A percentile compares a stretch with the other conserved stretches of the same genome.
Evolutionary conservation across 495 filamentous ascomycete species (phyloP).

Genomic region (Penicillium riverlandense): DNA sequence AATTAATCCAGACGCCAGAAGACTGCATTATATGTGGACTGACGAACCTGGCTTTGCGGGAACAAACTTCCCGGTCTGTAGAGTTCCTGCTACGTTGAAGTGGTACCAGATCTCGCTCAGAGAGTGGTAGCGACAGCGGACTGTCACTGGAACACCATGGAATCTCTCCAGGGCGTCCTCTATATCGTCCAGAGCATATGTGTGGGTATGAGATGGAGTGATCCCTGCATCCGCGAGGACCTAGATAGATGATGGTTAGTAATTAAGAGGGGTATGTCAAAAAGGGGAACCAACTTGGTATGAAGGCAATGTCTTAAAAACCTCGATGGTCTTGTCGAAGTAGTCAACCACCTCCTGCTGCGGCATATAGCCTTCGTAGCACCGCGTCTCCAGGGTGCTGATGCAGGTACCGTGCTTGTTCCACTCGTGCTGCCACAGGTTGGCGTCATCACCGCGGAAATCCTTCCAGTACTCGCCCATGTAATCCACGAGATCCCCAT

Average conservation of each 20-base stretch:
- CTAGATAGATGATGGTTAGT: slow-evolving; percentile 8
- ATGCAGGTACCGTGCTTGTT: slow-evolving; percentile 68
- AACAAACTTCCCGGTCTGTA: slow-evolving; percentile 71
- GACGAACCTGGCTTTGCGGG: slow-evolving; percentile 49
- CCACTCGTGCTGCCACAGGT: slow-evolving; percentile 84
- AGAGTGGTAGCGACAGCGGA: slow-evolving; percentile 53
- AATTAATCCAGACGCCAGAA: not conserved
- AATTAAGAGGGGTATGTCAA: not conserved
- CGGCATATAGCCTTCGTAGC: slow-evolving; percentile 60
- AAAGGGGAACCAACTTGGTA: slow-evolving; percentile 25
- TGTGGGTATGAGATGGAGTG: slow-evolving; percentile 32
- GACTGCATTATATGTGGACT: not conserved
- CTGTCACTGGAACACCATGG: slow-evolving; percentile 59
- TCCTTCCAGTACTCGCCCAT: slow-evolving; percentile 80
- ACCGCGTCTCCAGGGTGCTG: slow-evolving; percentile 57
- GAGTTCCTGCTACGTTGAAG: slow-evolving; percentile 69
- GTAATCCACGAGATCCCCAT: slow-evolving; percentile 55
- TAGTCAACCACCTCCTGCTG: slow-evolving; percentile 56
- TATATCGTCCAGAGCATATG: slow-evolving; percentile 58
- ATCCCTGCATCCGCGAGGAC: slow-evolving; percentile 44
- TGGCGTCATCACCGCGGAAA: slow-evolving; percentile 54
- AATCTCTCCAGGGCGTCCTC: slow-evolving; percentile 53
- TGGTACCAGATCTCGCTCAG: slow-evolving; percentile 83
- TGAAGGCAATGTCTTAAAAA: slow-evolving; percentile 40
- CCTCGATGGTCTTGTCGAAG: slow-evolving; percentile 49